A percentile compares a stretch with the other conserved stretches of the same genome.
phyloP scores from a whole-genome alignment of 805 yeast species.

The Yamadazyma phyllophila region DNA sequence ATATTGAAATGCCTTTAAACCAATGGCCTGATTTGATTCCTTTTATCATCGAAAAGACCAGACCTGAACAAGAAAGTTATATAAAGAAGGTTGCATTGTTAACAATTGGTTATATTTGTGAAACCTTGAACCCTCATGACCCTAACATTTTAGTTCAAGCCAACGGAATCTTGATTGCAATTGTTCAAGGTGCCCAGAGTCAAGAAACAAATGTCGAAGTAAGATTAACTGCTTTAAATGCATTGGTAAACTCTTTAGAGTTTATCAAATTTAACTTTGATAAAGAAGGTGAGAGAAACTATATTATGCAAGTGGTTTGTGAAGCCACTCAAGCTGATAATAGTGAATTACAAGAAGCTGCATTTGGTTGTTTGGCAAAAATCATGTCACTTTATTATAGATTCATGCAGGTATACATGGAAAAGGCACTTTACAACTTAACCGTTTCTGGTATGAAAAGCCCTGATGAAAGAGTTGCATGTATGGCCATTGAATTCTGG shows the following conservation, averaged over 20 bases:
- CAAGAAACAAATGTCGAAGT: slow-evolving; percentile 73
- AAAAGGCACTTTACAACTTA: slow-evolving; percentile 86
- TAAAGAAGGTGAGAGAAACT: slow-evolving; percentile 92
- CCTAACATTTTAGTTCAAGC: slow-evolving; percentile 79
- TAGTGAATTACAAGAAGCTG: slow-evolving; percentile 83
- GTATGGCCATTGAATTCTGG: slow-evolving; percentile 99
- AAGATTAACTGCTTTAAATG: slow-evolving; percentile 86
- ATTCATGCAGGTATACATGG: slow-evolving; percentile 94
- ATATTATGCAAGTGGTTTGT: slow-evolving; percentile 97
- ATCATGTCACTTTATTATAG: slow-evolving; percentile 87
- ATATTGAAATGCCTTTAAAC: slow-evolving; percentile 81
- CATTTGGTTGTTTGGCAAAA: slow-evolving; percentile 91
- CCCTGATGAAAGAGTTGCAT: slow-evolving; percentile 78
- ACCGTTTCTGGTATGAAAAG: slow-evolving; percentile 92
- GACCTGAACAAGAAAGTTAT: slow-evolving; percentile 69
- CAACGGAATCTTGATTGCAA: slow-evolving; percentile 89
- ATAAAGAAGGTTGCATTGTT: slow-evolving; percentile 84
- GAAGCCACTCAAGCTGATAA: slow-evolving; percentile 95
- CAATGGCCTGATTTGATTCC: slow-evolving; percentile 89
- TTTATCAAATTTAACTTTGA: slow-evolving; percentile 87
- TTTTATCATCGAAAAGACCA: slow-evolving; percentile 82
- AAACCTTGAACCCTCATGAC: slow-evolving; percentile 81
- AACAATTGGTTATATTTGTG: slow-evolving; percentile 95
- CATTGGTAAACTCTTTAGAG: slow-evolving; percentile 85
- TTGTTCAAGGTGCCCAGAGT: slow-evolving; percentile 92